Evolutionary conservation across 2,329 filamentous ascomycete species (phyloP).

Genomic region (Orbilia blumenaviensis): DNA sequence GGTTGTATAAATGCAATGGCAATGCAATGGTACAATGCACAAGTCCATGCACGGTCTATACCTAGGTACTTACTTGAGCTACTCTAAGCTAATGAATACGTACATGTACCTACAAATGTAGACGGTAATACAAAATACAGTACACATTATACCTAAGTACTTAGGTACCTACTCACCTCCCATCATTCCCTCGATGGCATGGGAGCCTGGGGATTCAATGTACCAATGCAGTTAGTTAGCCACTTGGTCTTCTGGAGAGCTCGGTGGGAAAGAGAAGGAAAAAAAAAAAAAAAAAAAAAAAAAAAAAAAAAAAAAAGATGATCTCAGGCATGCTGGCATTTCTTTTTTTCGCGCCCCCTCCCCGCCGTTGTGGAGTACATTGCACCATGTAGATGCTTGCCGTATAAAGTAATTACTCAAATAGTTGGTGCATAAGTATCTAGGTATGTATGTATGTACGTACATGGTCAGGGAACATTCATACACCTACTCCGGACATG

Average conservation of each 20-base stretch:
- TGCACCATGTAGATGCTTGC: no score
- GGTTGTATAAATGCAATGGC: no score
- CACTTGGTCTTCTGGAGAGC: constrained; percentile 2
- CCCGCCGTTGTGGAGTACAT: no score
- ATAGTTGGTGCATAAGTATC: no score
- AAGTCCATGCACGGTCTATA: no score
- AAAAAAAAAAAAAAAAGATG: neutral
- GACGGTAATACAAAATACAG: neutral
- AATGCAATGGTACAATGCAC: no score
- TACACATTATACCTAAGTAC: neutral
- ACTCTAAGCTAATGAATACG: no score
- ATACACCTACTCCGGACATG: no score
- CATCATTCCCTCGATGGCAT: neutral
- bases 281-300: neutral
- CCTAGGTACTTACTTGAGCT: no score
- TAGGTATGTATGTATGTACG: neutral
- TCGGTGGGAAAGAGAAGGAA: constrained; percentile 1
- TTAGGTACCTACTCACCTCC: neutral
- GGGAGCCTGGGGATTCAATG: constrained; percentile 10
- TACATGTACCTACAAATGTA: neutral
- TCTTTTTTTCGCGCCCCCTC: neutral
- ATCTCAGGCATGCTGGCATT: no score
- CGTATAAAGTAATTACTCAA: no score
- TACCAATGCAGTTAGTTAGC: constrained; percentile 16
- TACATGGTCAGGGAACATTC: no score